A percentile compares a stretch with the other conserved stretches of the same genome.
Conservation (phyloP, 1,139 yeast species). For the Suhomyces panamericanus region DNA sequence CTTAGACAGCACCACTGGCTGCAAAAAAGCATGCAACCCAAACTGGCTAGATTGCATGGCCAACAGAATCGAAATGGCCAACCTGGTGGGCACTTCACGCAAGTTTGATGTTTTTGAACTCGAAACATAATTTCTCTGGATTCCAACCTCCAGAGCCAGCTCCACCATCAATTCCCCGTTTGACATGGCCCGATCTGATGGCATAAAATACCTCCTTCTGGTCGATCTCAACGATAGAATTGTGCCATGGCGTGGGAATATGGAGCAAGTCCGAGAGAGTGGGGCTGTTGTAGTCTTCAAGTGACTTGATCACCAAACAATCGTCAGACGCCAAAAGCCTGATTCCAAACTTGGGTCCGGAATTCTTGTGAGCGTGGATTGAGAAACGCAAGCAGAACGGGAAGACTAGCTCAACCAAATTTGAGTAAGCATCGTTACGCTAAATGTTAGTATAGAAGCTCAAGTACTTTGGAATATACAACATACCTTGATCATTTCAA, state of each 20-base stretch:
- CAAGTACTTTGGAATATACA: background rate
- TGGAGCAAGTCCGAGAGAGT: slow-evolving; percentile 49
- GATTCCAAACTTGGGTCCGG: slow-evolving; percentile 61
- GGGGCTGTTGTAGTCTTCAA: slow-evolving; percentile 32
- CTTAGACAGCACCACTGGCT: background rate
- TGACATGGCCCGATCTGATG: slow-evolving; percentile 30
- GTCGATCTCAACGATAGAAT: slow-evolving; percentile 48
- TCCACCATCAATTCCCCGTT: slow-evolving; percentile 25
- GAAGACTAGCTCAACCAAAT: slow-evolving; percentile 57
- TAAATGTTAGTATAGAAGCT: slow-evolving; percentile 17
- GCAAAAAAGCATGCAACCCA: background rate
- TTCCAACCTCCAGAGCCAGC: slow-evolving; percentile 30
- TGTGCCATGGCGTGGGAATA: slow-evolving; percentile 70
- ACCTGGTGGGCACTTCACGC: background rate
- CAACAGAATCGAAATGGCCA: background rate
- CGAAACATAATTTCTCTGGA: slow-evolving; percentile 15
- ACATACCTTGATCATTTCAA: slow-evolving; percentile 55
- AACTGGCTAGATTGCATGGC: background rate
- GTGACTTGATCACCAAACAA: slow-evolving; percentile 39
- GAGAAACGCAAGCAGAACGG: slow-evolving; percentile 61
- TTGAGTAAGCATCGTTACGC: slow-evolving; percentile 64
- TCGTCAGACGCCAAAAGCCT: slow-evolving; percentile 45
- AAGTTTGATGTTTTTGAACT: slow-evolving; percentile 12
- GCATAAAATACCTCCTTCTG: slow-evolving; percentile 27
- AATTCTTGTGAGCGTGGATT: slow-evolving; percentile 59